Conservation (phyloP, 306 rosid species). For the Quercus parvula region DNA sequence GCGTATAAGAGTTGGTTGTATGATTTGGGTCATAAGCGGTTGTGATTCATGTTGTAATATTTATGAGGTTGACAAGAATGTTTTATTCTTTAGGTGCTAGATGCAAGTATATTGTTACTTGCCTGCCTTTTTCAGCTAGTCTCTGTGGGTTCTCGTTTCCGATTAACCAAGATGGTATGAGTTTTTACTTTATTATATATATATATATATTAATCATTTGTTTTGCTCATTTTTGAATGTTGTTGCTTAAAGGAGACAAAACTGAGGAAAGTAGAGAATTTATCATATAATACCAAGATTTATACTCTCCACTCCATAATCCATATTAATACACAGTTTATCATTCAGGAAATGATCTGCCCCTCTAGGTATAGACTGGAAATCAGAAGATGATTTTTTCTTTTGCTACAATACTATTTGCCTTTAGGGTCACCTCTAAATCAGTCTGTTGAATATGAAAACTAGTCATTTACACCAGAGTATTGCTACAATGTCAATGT, state of each 20-base stretch:
- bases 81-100: constrained; percentile 10
- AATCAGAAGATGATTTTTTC: neutral
- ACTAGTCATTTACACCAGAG: too few species aligned
- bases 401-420: too few species aligned
- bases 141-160: neutral
- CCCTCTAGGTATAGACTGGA: neutral
- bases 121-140: neutral
- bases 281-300: too few species aligned
- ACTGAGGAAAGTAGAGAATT: neutral
- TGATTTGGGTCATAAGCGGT: neutral
- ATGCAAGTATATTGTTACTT: neutral
- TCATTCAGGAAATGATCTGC: too few species aligned
- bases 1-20: neutral
- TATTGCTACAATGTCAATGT: too few species aligned
- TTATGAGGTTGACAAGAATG: neutral
- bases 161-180: constrained; percentile 25
- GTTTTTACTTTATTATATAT: neutral
- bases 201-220: neutral
- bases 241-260: neutral
- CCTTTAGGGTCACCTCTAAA: neutral
- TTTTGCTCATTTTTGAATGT: neutral
- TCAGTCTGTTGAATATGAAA: too few species aligned
- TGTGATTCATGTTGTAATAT: neutral
- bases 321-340: neutral
- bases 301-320: neutral